Percentiles rank a stretch among this genome's conserved stretches.
phyloP scores from a whole-genome alignment of 2,329 filamentous ascomycete species.

The Sphaerulina vaccinii region DNA sequence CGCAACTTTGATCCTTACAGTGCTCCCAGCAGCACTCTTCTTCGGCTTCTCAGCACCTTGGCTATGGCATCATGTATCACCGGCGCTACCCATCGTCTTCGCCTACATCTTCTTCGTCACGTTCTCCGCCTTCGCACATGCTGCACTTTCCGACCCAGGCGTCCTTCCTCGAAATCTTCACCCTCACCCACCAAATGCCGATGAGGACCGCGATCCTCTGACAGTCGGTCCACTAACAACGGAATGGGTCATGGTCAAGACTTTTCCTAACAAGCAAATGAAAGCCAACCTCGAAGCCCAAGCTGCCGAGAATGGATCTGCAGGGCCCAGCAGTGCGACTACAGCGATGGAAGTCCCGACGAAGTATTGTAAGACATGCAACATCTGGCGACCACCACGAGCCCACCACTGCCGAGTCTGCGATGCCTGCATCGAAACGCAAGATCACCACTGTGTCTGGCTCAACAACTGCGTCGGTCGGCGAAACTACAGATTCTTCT shows the following conservation, averaged over 20 bases:
- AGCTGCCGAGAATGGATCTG: slow-evolving; percentile 20
- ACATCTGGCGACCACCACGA: slow-evolving; percentile 93
- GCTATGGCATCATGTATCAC: slow-evolving; percentile 82
- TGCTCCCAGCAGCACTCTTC: slow-evolving; percentile 78
- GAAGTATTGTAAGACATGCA: slow-evolving; percentile 97
- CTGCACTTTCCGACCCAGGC: slow-evolving; percentile 87
- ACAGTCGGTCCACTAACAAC: slow-evolving; percentile 80
- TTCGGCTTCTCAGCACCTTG: slow-evolving; percentile 81
- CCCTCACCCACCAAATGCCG: slow-evolving; percentile 72
- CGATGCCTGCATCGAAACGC: slow-evolving; percentile 95
- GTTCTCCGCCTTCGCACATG: slow-evolving; percentile 90
- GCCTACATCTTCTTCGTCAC: slow-evolving; percentile 89
- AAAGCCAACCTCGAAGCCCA: slow-evolving; percentile 15
- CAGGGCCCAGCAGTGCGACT: slow-evolving; percentile 41
- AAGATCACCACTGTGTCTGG: slow-evolving; percentile 98
- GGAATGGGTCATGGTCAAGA: slow-evolving; percentile 81
- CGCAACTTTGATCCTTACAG: slow-evolving; percentile 75
- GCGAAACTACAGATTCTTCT: slow-evolving; percentile 97
- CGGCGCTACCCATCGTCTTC: slow-evolving; percentile 84
- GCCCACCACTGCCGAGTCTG: slow-evolving; percentile 95
- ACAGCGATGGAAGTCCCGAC: slow-evolving; percentile 95
- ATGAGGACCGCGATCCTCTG: slow-evolving; percentile 72
- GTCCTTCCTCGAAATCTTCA: slow-evolving; percentile 92
- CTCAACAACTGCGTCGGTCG: slow-evolving; percentile 97
- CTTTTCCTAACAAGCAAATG: slow-evolving; percentile 26